Conservation (phyloP, 805 yeast species). For the Saturnispora mendoncae region DNA sequence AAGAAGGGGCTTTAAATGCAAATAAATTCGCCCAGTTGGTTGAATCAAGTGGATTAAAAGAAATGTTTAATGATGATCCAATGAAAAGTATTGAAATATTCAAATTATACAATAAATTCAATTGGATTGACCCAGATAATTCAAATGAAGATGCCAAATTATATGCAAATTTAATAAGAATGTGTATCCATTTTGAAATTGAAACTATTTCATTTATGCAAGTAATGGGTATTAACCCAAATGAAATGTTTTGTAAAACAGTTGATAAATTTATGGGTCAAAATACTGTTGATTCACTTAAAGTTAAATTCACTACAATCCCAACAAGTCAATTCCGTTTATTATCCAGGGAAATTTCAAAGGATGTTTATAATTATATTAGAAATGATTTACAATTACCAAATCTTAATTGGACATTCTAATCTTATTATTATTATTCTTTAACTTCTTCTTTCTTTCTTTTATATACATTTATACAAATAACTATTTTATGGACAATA, state of each 20-base stretch:
- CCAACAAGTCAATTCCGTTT: too few species aligned
- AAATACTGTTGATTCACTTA: not conserved
- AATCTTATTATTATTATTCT: too few species aligned
- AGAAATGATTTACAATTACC: not conserved
- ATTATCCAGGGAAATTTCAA: too few species aligned
- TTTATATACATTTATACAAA: not conserved
- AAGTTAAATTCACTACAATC: not conserved
- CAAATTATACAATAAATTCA: constrained; percentile 7
- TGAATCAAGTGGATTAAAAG: constrained; percentile 9
- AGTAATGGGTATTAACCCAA: constrained; percentile 12
- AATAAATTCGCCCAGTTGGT: constrained; percentile 11
- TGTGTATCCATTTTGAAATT: constrained; percentile 16
- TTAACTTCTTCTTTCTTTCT: not conserved
- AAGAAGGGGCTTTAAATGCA: constrained; percentile 10
- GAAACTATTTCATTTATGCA: constrained; percentile 15
- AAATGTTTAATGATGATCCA: constrained; percentile 14
- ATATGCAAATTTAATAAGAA: constrained; percentile 13
- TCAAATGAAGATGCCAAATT: constrained; percentile 7
- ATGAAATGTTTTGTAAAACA: constrained; percentile 9
- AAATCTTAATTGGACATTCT: too few species aligned
- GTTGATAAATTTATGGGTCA: constrained; percentile 5
- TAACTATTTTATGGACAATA: constrained; percentile 17
- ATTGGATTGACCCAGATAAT: constrained; percentile 10
- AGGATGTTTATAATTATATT: not conserved
- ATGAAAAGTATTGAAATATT: constrained; percentile 11